Evolutionary conservation across 2,329 filamentous ascomycete species (phyloP).

Genomic region (Trichoderma atrobrunneum): DNA sequence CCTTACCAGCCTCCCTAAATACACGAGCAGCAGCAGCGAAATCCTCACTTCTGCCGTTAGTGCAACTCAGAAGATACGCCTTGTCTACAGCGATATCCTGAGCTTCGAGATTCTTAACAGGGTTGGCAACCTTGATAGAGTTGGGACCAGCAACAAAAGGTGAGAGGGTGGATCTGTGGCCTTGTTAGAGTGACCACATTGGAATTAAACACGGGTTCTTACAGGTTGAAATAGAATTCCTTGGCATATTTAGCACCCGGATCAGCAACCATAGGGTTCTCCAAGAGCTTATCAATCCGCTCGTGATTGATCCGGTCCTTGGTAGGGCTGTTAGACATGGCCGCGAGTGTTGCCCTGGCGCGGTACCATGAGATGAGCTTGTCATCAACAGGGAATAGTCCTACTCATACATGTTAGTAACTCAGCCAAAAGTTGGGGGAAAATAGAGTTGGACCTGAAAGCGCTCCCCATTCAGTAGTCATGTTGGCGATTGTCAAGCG

Average conservation of each 20-base stretch:
- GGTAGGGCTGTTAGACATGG: constrained; percentile 53
- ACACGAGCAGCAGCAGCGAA: constrained; percentile 54
- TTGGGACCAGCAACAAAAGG: constrained; percentile 87
- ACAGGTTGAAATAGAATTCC: constrained; percentile 60
- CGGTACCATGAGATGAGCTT: constrained; percentile 71
- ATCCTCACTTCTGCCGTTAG: constrained; percentile 79
- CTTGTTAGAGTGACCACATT: not conserved
- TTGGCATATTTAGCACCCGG: constrained; percentile 79
- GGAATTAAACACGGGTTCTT: constrained; percentile 40
- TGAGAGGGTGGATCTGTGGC: constrained; percentile 68
- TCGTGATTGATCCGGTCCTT: constrained; percentile 67
- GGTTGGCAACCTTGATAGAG: constrained; percentile 74
- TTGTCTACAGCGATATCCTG: constrained; percentile 72
- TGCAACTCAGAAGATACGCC: constrained; percentile 71
- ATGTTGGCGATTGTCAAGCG: constrained; percentile 76
- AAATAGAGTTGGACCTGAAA: constrained; percentile 36
- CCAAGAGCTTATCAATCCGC: constrained; percentile 68
- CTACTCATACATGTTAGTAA: constrained; percentile 5
- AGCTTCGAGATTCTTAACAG: constrained; percentile 67
- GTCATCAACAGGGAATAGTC: constrained; percentile 73
- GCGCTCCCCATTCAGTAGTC: constrained; percentile 77
- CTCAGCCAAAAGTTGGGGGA: not conserved
- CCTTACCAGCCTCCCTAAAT: constrained; percentile 72
- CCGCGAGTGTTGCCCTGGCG: constrained; percentile 69
- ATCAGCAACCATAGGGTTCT: constrained; percentile 67